A percentile compares a stretch with the other conserved stretches of the same genome.
Conservation (phyloP, 2,329 filamentous ascomycete species). For the Dactylella cylindrospora region DNA sequence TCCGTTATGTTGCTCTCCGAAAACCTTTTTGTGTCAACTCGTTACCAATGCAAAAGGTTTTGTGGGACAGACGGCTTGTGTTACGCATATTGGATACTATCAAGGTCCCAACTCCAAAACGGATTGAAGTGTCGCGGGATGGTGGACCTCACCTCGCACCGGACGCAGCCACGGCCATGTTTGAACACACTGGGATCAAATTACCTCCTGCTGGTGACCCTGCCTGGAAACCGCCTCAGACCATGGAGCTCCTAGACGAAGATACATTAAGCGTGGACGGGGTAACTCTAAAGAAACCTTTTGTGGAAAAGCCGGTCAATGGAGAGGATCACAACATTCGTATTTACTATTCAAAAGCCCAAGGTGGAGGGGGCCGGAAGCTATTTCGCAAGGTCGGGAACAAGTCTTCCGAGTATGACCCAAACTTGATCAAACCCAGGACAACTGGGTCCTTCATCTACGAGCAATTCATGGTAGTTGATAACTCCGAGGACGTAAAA, state of each 20-base stretch:
- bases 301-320: constrained; percentile 97
- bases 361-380: constrained; percentile 84
- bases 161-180: constrained; percentile 77
- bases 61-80: constrained; percentile 93
- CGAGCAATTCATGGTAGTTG: constrained; percentile 93
- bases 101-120: constrained; percentile 81
- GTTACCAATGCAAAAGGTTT: constrained; percentile 90
- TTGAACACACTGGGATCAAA: constrained; percentile 73
- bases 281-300: constrained; percentile 78
- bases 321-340: constrained; percentile 98
- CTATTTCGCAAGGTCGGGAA: constrained; percentile 97
- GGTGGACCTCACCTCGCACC: constrained; percentile 78
- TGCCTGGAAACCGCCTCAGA: constrained; percentile 58
- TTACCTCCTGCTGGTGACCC: constrained; percentile 54
- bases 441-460: constrained; percentile 87
- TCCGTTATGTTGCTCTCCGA: constrained; percentile 87
- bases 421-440: constrained; percentile 72
- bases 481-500: constrained; percentile 97
- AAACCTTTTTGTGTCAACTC: constrained; percentile 98
- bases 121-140: constrained; percentile 88
- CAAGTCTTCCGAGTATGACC: constrained; percentile 94
- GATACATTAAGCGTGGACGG: constrained; percentile 89
- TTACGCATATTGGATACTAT: constrained; percentile 84
- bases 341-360: constrained; percentile 88
- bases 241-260: constrained; percentile 82